Evolutionary conservation across 2,329 filamentous ascomycete species (phyloP).

Genomic region (Colletotrichum sp.): DNA sequence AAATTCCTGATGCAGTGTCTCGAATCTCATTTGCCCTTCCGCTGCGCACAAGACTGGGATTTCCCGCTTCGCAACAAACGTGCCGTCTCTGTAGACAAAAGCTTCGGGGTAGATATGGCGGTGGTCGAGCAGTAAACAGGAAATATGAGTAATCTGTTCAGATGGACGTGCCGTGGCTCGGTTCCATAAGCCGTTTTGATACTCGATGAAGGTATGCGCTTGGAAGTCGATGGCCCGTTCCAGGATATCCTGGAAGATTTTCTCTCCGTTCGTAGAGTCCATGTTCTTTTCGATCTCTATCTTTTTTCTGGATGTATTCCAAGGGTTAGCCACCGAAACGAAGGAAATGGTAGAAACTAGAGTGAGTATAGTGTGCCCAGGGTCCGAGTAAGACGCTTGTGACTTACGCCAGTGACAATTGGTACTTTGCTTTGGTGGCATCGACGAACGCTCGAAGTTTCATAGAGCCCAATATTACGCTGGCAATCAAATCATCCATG

Average conservation of each 20-base stretch:
- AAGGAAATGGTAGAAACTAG: not conserved
- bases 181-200: not conserved
- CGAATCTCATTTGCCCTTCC: not conserved
- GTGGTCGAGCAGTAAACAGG: not conserved
- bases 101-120: not conserved
- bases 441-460: not conserved
- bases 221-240: not conserved
- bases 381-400: not conserved
- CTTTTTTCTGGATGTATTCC: not conserved
- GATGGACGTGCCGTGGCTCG: not conserved
- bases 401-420: not conserved
- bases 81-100: not conserved
- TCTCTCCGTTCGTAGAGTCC: not conserved
- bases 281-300: not conserved
- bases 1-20: not conserved
- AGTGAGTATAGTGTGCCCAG: not conserved
- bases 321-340: not conserved
- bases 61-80: not conserved
- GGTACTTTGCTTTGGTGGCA: not conserved
- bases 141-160: not conserved
- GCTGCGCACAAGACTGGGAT: not conserved
- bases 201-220: not conserved
- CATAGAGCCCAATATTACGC: not conserved
- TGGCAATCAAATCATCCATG: not conserved
- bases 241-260: not conserved